phyloP scores from a whole-genome alignment of 129 eudicot species.

The Glebionis coronaria region DNA sequence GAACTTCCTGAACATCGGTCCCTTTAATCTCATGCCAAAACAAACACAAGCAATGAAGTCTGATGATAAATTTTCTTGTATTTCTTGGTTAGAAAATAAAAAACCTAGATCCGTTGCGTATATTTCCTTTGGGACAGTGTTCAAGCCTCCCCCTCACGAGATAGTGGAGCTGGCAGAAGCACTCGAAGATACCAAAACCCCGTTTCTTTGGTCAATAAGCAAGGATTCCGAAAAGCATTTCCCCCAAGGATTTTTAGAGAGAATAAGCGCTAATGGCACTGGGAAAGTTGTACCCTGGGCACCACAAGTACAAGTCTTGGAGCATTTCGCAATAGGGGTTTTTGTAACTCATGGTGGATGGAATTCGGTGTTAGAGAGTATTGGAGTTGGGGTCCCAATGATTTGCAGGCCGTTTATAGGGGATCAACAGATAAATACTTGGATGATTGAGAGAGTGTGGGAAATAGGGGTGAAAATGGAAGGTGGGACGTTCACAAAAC shows the following conservation, averaged over 20 bases:
- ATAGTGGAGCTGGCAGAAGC: constrained; percentile 52
- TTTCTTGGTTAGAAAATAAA: constrained; percentile 50
- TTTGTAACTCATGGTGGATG: constrained; percentile 65
- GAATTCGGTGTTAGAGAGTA: constrained; percentile 70
- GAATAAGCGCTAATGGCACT: constrained; percentile 11
- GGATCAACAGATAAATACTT: constrained; percentile 50
- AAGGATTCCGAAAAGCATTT: constrained; percentile 26
- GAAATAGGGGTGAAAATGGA: constrained; percentile 48
- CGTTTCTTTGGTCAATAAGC: constrained; percentile 63
- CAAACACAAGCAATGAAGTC: constrained; percentile 3
- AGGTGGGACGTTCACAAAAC: constrained; percentile 45
- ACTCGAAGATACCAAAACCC: constrained; percentile 34
- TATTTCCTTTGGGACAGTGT: constrained; percentile 56
- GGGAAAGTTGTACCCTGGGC: constrained; percentile 76
- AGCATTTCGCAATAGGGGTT: constrained; percentile 40
- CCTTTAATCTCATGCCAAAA: constrained; percentile 36
- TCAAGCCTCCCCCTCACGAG: constrained; percentile 52
- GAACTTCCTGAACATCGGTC: constrained; percentile 50
- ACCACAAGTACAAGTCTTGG: constrained; percentile 58
- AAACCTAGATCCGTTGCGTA: constrained; percentile 44
- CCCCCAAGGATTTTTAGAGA: constrained; percentile 40
- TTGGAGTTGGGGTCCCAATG: constrained; percentile 53
- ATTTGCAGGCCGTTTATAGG: constrained; percentile 64
- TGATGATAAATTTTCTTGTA: constrained; percentile 45
- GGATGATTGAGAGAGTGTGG: constrained; percentile 52